phyloP scores from a whole-genome alignment of 2,329 filamentous ascomycete genomes.

The Fusarium subglutinans region DNA sequence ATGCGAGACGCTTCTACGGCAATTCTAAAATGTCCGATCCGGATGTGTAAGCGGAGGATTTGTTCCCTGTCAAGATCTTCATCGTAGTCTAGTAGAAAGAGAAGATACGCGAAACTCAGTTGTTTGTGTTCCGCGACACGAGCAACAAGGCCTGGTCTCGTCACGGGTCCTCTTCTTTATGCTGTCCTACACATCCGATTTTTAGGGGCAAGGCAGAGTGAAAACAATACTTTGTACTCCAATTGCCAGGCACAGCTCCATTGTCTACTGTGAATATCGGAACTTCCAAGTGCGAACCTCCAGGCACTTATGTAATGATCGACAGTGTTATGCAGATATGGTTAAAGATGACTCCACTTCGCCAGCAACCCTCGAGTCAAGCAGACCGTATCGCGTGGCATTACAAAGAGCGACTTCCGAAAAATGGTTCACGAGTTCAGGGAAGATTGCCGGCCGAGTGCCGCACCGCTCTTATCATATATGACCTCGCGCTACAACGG shows the following conservation, averaged over 20 bases:
- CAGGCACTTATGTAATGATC: constrained; percentile 15
- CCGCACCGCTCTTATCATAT: constrained; percentile 1
- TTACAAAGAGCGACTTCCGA: constrained; percentile 9
- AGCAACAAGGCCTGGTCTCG: neutral
- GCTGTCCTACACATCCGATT: neutral
- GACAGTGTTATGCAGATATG: neutral
- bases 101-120: neutral
- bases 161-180: neutral
- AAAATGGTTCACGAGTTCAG: neutral
- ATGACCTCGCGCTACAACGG: neutral
- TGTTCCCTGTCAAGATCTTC: neutral
- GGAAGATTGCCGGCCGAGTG: constrained; percentile 17
- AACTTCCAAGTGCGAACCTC: neutral
- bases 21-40: neutral
- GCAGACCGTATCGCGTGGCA: neutral
- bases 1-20: neutral
- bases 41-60: neutral
- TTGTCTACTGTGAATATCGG: neutral
- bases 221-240: neutral
- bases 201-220: neutral
- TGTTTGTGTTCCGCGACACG: neutral
- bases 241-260: neutral
- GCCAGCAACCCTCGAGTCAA: neutral
- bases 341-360: constrained; percentile 1
- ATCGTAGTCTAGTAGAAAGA: neutral